A percentile compares a stretch with the other conserved stretches of the same genome.
Evolutionary conservation across 352 stramenopile genomes (phyloP).

Genomic region (Blastocystis sp.): DNA sequence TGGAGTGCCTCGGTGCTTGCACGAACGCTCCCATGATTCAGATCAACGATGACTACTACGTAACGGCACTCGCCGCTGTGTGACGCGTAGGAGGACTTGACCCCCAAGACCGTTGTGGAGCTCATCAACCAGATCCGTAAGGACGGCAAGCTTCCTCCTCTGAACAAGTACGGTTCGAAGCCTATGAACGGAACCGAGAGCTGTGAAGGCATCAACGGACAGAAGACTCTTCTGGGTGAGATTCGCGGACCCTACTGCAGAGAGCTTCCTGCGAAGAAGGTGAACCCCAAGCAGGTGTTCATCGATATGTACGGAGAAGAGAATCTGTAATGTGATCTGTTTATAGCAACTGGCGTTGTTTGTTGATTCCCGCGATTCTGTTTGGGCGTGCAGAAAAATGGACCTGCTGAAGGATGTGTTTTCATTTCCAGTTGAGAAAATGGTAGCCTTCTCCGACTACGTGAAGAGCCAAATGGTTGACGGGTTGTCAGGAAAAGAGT

Average conservation of each 20-base stretch:
- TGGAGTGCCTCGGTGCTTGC: slow-evolving; percentile 98
- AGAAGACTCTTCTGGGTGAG: slow-evolving; percentile 86
- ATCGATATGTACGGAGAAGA: slow-evolving; percentile 74
- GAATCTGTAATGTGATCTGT: slow-evolving; percentile 64
- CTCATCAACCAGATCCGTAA: slow-evolving; percentile 93
- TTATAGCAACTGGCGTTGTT: slow-evolving; percentile 60
- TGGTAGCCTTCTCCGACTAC: slow-evolving; percentile 19
- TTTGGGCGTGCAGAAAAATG: background rate
- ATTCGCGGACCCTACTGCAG: slow-evolving; percentile 51
- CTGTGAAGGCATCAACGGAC: slow-evolving; percentile 94
- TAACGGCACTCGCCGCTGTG: slow-evolving; percentile 78
- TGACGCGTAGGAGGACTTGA: slow-evolving; percentile 92
- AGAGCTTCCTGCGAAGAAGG: slow-evolving; percentile 67
- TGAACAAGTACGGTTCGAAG: slow-evolving; percentile 96
- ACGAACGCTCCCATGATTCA: slow-evolving; percentile 99
- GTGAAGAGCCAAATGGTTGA: slow-evolving; percentile 30
- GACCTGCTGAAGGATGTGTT: slow-evolving; percentile 15
- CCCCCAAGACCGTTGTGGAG: slow-evolving; percentile 92
- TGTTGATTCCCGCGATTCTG: background rate
- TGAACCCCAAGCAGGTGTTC: slow-evolving; percentile 64
- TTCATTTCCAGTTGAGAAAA: slow-evolving; percentile 55
- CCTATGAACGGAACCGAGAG: slow-evolving; percentile 99
- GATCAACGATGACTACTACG: slow-evolving; percentile 95
- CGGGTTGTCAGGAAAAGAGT: slow-evolving; percentile 4
- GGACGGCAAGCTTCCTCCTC: slow-evolving; percentile 86